Evolutionary conservation across 106 monocot genomes (phyloP).

Genomic region (Dendrobium huoshanense): DNA sequence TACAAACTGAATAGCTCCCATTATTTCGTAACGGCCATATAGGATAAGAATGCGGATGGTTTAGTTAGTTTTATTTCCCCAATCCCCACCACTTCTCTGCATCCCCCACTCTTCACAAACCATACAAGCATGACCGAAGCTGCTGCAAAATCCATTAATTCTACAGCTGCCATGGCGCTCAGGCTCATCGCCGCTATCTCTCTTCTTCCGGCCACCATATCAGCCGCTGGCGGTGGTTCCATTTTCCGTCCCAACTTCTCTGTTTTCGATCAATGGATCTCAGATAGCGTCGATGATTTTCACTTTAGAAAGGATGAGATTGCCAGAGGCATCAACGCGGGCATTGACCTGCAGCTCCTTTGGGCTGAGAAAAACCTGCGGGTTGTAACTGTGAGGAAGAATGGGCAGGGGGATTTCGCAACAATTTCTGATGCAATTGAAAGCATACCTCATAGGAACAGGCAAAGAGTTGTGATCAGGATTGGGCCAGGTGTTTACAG

Average conservation of each 20-base stretch:
- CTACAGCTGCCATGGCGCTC: background rate
- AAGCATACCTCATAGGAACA: constrained; percentile 14
- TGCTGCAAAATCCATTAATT: no score
- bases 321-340: background rate
- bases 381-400: constrained; percentile 8
- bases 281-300: background rate
- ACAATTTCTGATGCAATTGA: constrained; percentile 15
- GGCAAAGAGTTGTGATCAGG: constrained; percentile 1
- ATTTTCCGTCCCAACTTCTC: background rate
- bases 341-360: background rate
- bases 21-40: background rate
- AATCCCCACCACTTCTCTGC: background rate
- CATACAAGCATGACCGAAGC: background rate
- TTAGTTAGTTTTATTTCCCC: background rate
- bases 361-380: background rate
- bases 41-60: background rate
- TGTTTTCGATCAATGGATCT: background rate
- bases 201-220: background rate
- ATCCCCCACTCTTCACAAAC: background rate
- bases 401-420: constrained; percentile 14
- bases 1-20: background rate
- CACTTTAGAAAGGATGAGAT: background rate
- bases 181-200: background rate
- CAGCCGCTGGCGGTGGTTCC: background rate
- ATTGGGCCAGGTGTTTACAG: constrained; percentile 17